Evolutionary conservation across 2,329 filamentous ascomycete genomes (phyloP), one percentile per base, ranked within the genome.

Genomic region (Cladophialophora chaetospira): DNA sequence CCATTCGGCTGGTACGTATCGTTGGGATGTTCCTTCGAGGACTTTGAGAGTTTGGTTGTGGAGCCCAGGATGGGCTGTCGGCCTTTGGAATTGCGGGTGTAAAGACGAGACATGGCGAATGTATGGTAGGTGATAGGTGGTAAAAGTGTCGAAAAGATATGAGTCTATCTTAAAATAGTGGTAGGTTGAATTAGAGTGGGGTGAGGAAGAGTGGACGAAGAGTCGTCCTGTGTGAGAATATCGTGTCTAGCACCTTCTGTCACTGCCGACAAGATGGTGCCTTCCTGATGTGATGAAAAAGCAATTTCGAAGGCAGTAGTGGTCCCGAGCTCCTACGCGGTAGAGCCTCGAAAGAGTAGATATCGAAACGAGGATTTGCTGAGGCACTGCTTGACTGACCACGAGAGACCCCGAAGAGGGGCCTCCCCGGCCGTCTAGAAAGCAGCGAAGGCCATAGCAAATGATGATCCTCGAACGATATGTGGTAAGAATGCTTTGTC

Each of bases 351-450:
- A 76, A 78, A 78, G 75, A 77, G 75, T 60, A 82, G 72, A 80
- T 79, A 78, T 76, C 73, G 75, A 53, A 53, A 59, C 56, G 57
- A 59, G 57, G 56, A 60, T 57, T 59, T 59, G 57, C 53, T 57
- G 55, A 56, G 36, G 53, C 36, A 17, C 53, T 60, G 54, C 53
- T 50, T 55, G 49, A 49, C 58, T 52, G 53, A 52, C 57, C 45
- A 52, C 53, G 54, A 62, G 57, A 60, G 60, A 47, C 57, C 60
- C 55, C 42, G 17, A 26, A 15, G 36, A 52, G 28, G 51, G 62
- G 52, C 44, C 84, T 85, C 86, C 86, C 85, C 87, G 86, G 85
- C 83, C 77, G 83, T 90, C 92, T 91, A 95, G 88, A 93, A 89
- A 88, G 88, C 87, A 89, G 85, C 87, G 87, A 88, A 79, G 81